Evolutionary conservation across 768 basidiomycete genomes (phyloP).

Genomic region (Amanita muscaria): DNA sequence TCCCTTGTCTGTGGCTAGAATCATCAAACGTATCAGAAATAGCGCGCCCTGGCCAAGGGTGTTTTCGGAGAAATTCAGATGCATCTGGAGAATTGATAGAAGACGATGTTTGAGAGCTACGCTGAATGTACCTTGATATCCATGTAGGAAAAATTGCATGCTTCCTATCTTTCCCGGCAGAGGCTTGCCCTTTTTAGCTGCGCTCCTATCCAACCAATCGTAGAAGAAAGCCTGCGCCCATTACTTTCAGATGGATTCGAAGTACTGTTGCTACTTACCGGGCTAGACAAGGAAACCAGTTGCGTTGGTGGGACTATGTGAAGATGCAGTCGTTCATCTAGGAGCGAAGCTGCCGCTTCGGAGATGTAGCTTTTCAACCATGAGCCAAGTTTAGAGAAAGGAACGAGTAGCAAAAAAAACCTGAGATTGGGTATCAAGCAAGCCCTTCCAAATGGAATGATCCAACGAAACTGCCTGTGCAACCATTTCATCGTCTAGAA

Average conservation of each 20-base stretch:
- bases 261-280: constrained; percentile 30
- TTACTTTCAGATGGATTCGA: background rate
- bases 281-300: constrained; percentile 74
- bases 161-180: constrained; percentile 86
- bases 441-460: constrained; percentile 83
- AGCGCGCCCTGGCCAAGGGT: constrained; percentile 84
- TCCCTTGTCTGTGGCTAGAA: constrained; percentile 66
- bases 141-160: constrained; percentile 83
- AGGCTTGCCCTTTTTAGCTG: constrained; percentile 73
- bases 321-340: constrained; percentile 66
- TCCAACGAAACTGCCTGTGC: constrained; percentile 81
- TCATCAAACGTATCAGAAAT: constrained; percentile 84
- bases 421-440: constrained; percentile 88
- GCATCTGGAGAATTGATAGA: constrained; percentile 44
- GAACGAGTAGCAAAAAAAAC: constrained; percentile 34
- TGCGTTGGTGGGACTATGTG: constrained; percentile 84
- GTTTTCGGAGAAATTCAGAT: constrained; percentile 75
- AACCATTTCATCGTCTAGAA: constrained; percentile 80
- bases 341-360: constrained; percentile 79
- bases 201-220: constrained; percentile 81
- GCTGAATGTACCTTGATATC: constrained; percentile 51
- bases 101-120: background rate
- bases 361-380: constrained; percentile 60
- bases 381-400: background rate
- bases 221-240: constrained; percentile 74